Evolutionary conservation across 108 stramenopile species (phyloP).

Genomic region (Fragilariopsis cylindrus): DNA sequence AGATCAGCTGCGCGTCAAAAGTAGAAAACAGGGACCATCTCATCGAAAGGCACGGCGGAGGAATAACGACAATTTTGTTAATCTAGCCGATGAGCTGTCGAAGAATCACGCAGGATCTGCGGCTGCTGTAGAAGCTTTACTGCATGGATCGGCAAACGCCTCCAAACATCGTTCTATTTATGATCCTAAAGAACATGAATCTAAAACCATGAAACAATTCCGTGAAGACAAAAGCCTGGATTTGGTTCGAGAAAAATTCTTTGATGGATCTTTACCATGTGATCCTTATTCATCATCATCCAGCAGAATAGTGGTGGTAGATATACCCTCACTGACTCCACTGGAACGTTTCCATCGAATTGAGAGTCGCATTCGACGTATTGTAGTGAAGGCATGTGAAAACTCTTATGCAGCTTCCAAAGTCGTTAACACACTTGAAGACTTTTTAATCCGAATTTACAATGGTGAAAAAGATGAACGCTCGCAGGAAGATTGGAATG

Average conservation of each 20-base stretch:
- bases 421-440: constrained; percentile 46
- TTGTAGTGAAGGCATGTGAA: constrained; percentile 45
- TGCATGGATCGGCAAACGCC: constrained; percentile 39
- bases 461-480: neutral
- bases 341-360: constrained; percentile 39
- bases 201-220: constrained; percentile 29
- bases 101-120: constrained; percentile 13
- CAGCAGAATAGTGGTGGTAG: neutral
- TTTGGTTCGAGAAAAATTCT: constrained; percentile 49
- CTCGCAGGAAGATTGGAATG: constrained; percentile 32
- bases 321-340: constrained; percentile 9
- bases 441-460: constrained; percentile 22
- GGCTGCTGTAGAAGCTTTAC: constrained; percentile 36
- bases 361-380: constrained; percentile 40
- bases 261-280: constrained; percentile 46
- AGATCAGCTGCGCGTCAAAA: constrained; percentile 24
- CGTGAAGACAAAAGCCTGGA: constrained; percentile 27
- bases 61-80: constrained; percentile 77
- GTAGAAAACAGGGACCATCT: constrained; percentile 73
- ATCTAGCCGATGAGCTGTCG: constrained; percentile 47
- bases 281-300: neutral
- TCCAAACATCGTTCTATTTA: constrained; percentile 35
- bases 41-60: constrained; percentile 82
- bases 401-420: constrained; percentile 40
- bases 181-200: constrained; percentile 31